A percentile compares a stretch with the other conserved stretches of the same genome.
These are phyloP conservation scores for Fusarium vanettenii DNA, from an alignment of 2,329 filamentous ascomycete species.

Conservation along the genomic window DNA sequence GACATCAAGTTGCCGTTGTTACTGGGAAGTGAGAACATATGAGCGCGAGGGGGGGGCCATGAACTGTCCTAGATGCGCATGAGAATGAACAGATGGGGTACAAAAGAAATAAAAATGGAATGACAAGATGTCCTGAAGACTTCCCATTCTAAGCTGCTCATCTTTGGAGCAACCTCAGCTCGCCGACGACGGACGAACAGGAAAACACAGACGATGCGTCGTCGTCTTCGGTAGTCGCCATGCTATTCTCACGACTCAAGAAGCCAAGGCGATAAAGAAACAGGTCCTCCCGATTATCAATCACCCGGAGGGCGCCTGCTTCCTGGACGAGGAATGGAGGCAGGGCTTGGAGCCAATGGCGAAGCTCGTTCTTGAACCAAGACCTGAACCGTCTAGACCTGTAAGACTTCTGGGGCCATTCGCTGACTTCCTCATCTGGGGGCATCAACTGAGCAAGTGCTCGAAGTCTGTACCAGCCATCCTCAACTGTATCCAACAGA, in stretches of 20 bases:
- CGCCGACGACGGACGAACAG: neutral
- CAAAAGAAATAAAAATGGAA: neutral
- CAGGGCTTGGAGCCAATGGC: neutral
- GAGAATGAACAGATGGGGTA: too few relatives aligned
- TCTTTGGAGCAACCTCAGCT: neutral
- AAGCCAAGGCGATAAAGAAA: neutral
- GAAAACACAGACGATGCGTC: neutral
- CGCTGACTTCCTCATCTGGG: neutral
- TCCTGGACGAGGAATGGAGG: neutral
- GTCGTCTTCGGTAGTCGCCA: neutral
- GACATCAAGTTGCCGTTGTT: neutral
- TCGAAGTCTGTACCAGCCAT: neutral
- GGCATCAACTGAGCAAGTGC: neutral
- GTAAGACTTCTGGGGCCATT: neutral
- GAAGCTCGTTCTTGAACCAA: neutral
- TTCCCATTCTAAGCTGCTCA: neutral
- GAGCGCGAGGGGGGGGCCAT: too few relatives aligned
- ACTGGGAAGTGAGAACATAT: neutral
- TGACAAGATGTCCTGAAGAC: neutral
- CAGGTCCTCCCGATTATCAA: neutral
- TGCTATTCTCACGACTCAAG: neutral
- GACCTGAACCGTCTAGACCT: neutral
- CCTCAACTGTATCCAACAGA: neutral
- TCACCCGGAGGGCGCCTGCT: neutral
- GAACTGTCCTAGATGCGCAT: neutral